Evolutionary conservation across 1,139 yeast species (phyloP), one percentile per base, ranked within the genome.

Genomic region (Saccharomyces hybrid): DNA sequence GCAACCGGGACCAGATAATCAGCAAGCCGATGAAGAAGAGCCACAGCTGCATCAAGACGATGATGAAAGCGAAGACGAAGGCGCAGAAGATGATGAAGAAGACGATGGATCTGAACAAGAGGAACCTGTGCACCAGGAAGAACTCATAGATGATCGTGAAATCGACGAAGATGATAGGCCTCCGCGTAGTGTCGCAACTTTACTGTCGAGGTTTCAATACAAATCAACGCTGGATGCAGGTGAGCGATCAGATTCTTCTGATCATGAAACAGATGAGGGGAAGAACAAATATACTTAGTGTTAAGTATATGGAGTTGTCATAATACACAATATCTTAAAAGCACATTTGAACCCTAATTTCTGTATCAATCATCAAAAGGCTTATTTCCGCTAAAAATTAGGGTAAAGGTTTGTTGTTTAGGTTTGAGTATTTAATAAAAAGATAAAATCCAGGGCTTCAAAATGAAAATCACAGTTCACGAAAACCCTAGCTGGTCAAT

Each of bases 91-190:
- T 20, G 20, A 20, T 20, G 20, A 20, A 20, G 20, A 20, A 20
- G 20, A 20, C 20, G 20, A 20, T 20, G 20, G 54, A 5, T 20
- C 20, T 20, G 63, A 59, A 9, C 59, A 54, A 13, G 59, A 56
- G 28, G 60, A 53, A 11, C 52, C 54, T 32, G 52, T 46, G 28
- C 58, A 57, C 42, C 46, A 56, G 49, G 57, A 54, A 44, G 62
- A 57, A 44, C 56, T 59, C 30, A 61, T 57, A 41, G 58, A 60
- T 25, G 75, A 74, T 54, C 67, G 70, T 53, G 64, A 64, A 38
- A 9, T 77, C 73, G 41, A 54, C 61, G 16, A 71, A 47, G 52
- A 54, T 38, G 55, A 54, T 4, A 59, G 51, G 44, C 57, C 51
- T 13, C 50, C 46, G 41, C 38, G 20, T 7, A 20, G 47, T 16